Evolutionary conservation across 2,329 filamentous ascomycete species (phyloP).

Genomic region (Lachnellula subtilissima): DNA sequence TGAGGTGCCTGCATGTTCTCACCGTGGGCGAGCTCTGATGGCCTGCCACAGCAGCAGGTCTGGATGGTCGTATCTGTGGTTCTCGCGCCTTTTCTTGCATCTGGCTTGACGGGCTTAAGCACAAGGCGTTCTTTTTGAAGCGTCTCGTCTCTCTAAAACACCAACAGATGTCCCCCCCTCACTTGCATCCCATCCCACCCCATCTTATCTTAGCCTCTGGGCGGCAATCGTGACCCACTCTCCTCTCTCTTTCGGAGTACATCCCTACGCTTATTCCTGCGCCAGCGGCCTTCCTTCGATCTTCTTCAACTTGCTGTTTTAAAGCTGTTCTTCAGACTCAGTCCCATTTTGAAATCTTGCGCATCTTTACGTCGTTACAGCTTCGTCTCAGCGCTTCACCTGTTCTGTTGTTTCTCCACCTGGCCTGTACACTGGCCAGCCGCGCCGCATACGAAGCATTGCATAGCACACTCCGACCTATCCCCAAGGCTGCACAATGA

Average conservation of each 20-base stretch:
- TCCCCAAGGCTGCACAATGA: conserved; percentile 27
- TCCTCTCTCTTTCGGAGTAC: not conserved
- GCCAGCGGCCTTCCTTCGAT: not conserved
- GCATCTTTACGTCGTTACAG: not conserved
- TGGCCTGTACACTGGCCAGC: not conserved
- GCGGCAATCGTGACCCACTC: conserved; percentile 13
- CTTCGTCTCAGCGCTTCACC: not conserved
- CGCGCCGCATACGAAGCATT: conserved; percentile 11
- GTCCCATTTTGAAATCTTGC: not conserved
- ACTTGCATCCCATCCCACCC: not conserved
- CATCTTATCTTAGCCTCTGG: conserved; percentile 16
- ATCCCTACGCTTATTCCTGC: not conserved
- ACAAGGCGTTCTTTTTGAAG: not conserved
- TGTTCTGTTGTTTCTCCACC: not conserved
- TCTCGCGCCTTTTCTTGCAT: not conserved
- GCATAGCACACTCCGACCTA: conserved; percentile 3
- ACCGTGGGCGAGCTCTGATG: not conserved
- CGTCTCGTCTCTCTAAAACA: not conserved
- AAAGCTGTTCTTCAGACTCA: not conserved
- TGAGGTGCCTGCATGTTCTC: not conserved
- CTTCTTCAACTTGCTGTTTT: not conserved
- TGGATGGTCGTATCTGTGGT: not conserved
- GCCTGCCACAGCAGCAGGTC: not conserved
- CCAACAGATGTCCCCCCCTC: not conserved
- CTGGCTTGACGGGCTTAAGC: not conserved